Conservation (phyloP, 2,329 filamentous ascomycete genomes). For the Diaporthe destruens region DNA sequence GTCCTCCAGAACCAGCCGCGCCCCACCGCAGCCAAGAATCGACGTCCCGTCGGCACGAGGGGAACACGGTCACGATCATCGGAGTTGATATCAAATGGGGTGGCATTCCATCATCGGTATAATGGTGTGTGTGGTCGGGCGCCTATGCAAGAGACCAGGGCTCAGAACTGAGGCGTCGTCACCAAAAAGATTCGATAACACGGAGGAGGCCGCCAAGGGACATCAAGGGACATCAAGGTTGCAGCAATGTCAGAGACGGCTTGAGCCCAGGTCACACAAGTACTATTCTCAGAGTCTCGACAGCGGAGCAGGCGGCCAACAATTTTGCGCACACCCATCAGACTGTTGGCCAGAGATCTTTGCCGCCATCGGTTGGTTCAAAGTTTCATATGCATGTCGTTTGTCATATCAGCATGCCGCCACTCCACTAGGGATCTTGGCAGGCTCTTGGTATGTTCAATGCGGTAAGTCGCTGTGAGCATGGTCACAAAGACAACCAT, state of each 20-base stretch:
- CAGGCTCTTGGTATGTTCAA: not conserved
- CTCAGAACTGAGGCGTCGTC: not conserved
- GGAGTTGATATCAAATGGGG: not conserved
- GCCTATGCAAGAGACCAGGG: not conserved
- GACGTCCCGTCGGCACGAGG: not conserved
- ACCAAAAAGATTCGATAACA: not conserved
- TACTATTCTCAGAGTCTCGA: not conserved
- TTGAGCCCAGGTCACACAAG: not conserved
- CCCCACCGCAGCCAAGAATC: constrained; percentile 8
- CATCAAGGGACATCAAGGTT: not conserved
- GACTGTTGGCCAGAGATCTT: not conserved
- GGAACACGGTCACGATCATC: not conserved
- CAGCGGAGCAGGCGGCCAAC: too few species aligned
- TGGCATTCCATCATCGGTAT: not conserved
- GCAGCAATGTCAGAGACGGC: not conserved
- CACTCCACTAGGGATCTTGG: not conserved
- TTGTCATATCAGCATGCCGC: not conserved
- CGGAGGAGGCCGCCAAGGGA: constrained; percentile 2
- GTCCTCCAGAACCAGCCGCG: not conserved
- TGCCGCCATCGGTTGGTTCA: not conserved
- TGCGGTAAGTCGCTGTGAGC: not conserved
- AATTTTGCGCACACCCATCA: constrained; percentile 3
- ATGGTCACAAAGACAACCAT: constrained; percentile 8
- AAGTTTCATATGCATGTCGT: not conserved
- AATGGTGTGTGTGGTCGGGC: constrained; percentile 8